Base-by-base conservation (phyloP, 768 basidiomycete species). In the Epithele typhae region DNA sequence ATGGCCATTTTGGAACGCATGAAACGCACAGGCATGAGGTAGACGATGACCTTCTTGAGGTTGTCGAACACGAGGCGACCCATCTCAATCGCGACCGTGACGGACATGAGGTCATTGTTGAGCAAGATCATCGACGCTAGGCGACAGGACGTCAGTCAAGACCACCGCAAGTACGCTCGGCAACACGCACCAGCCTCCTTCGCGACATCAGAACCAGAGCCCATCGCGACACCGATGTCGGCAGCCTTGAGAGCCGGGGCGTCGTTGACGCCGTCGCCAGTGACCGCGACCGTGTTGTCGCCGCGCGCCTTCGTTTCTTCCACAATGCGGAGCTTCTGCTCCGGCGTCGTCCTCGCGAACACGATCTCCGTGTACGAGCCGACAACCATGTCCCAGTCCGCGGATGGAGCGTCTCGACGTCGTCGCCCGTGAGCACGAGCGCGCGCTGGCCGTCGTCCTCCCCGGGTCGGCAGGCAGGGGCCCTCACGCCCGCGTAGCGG, bases 41-140 rank as follows among this genome's bases (percentile, higher is more conserved):
- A 75, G n/a, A 78, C 50, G 5, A 73, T 71, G 14, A 74, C 65
- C 67, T 81, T 77, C 67, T 77, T 74, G 25, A 84, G 66, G 54
- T 84, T 84, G 57, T 82, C 81, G 55, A 77, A 83, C 15, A 79
- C 76, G 12, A 82, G 68, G 30, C 80, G 77, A 32, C 84, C 84
- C 59, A 82, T 81, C 60, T 81, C 71, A 54, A 84, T 75, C 1
- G 79, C 84, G 36, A 72, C 72, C 40, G 80, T 70, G 49, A 85
- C 83, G 1, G 80, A 77, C 1, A 79, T 76, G 53, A 87, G 82
- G 58, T 82, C 79, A 46, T 82, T 77, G 40, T 82, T 70, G 14
- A 87, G 69, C 14, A 85, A 73, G 44, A 84, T 72, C 55, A 82
- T 81, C 5, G 81, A 73, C 4, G 81, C 81, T 64, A 77, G 66